Conservation (phyloP, 768 basidiomycete species). For the Leccinellum albellum region DNA sequence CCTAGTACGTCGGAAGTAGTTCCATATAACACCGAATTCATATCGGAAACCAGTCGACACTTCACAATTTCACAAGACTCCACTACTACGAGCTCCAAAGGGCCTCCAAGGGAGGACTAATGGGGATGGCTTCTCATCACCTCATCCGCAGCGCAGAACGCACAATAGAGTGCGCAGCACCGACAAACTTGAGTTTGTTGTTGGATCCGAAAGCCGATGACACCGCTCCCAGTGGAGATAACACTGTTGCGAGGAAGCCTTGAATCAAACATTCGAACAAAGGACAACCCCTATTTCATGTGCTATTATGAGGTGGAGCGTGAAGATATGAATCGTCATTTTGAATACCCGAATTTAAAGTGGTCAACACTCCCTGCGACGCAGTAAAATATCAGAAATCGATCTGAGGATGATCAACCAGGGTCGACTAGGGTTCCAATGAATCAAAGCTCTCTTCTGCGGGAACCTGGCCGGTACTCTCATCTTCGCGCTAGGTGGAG, state of each 20-base stretch:
- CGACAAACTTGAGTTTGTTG: not conserved
- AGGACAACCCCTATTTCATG: not conserved
- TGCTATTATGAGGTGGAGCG: not conserved
- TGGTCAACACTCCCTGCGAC: no score
- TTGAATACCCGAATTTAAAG: no score
- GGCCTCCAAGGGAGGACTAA: conserved; percentile 2
- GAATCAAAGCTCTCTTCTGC: not conserved
- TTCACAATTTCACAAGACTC: not conserved
- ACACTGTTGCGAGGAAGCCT: no score
- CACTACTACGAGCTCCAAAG: not conserved
- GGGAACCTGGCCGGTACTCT: not conserved
- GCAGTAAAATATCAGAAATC: no score
- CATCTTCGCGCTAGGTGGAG: not conserved
- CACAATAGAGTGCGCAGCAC: not conserved
- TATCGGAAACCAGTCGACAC: not conserved
- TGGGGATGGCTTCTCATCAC: not conserved
- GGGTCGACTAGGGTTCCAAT: no score
- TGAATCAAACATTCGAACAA: no score
- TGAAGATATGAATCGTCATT: no score
- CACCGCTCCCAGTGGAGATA: no score
- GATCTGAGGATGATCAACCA: not conserved
- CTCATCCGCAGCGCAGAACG: conserved; percentile 3
- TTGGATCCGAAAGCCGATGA: not conserved
- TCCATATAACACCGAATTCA: not conserved
- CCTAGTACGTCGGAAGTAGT: no score